Conservation (phyloP, 768 basidiomycete genomes). For the Tephrocybe sp. region DNA sequence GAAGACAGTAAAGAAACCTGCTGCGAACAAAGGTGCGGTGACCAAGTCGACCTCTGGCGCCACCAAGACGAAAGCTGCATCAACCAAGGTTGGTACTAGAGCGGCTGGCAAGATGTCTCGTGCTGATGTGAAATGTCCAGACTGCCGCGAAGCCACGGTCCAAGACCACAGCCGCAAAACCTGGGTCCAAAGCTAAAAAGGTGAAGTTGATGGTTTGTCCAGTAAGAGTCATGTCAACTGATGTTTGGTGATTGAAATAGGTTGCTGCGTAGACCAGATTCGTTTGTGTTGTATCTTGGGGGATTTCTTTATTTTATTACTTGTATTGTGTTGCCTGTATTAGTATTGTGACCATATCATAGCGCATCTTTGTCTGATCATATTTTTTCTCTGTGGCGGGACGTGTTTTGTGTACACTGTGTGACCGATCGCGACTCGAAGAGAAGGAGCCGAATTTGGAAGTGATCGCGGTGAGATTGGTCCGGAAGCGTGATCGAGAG, state of each 20-base stretch:
- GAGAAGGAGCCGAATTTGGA: neutral
- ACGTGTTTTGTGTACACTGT: no score
- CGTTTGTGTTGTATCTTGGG: slow-evolving; percentile 12
- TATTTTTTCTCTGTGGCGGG: neutral
- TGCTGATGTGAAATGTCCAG: slow-evolving; percentile 13
- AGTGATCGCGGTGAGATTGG: neutral
- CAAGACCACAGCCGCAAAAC: slow-evolving; percentile 22
- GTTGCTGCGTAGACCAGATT: slow-evolving; percentile 22
- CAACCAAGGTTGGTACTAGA: slow-evolving; percentile 26
- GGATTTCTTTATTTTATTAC: slow-evolving; percentile 19
- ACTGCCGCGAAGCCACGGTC: slow-evolving; percentile 31
- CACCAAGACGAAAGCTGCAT: slow-evolving; percentile 22
- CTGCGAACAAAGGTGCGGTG: no score
- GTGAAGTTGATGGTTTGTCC: slow-evolving; percentile 12
- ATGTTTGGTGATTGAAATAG: slow-evolving; percentile 8
- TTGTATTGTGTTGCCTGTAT: slow-evolving; percentile 21
- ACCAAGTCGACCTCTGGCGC: slow-evolving; percentile 23
- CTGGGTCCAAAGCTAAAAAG: slow-evolving; percentile 30
- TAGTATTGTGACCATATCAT: slow-evolving; percentile 19
- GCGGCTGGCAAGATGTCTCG: neutral
- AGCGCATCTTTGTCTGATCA: slow-evolving; percentile 4
- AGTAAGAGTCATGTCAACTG: neutral
- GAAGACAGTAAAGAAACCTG: no score
- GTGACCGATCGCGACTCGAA: no score
- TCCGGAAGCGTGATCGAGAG: slow-evolving; percentile 2